These are phyloP conservation scores for Cutaneotrichosporon cavernicola DNA, from an alignment of 1,284 basidiomycete species.

Conservation along the genomic window DNA sequence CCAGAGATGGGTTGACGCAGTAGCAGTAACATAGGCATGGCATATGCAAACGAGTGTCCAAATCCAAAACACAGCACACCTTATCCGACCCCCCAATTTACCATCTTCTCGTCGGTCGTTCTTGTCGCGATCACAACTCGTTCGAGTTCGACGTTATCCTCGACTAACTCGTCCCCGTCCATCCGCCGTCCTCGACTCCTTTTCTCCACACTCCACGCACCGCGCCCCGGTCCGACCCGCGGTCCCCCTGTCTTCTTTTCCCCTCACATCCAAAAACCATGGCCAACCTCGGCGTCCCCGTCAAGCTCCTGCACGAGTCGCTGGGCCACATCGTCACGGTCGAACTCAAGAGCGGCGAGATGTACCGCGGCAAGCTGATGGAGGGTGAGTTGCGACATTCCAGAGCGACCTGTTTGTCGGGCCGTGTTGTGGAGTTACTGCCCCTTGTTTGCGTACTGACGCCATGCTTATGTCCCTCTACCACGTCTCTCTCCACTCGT, in stretches of 20 bases:
- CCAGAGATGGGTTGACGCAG: constrained; percentile 46
- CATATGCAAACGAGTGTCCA: neutral
- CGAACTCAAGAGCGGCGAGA: constrained; percentile 89
- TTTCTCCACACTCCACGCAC: neutral
- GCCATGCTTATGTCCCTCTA: no score
- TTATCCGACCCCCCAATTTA: neutral
- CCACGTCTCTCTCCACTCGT: no score
- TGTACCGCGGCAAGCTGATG: constrained; percentile 94
- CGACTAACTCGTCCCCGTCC: neutral
- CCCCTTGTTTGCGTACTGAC: no score
- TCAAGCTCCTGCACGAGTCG: constrained; percentile 89
- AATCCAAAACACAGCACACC: neutral
- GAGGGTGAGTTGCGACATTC: constrained; percentile 63
- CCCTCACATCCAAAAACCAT: no score
- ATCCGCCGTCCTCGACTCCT: no score
- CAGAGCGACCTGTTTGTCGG: neutral
- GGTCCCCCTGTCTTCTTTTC: no score
- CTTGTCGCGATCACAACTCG: no score
- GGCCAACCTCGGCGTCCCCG: constrained; percentile 75
- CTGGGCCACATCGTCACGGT: constrained; percentile 96
- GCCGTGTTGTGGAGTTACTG: neutral
- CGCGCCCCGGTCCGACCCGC: neutral
- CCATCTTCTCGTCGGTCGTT: neutral
- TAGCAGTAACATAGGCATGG: constrained; percentile 13
- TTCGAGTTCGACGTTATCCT: neutral